These are phyloP conservation scores for Pseudoneurospora amorphoporcata DNA, from an alignment of 495 filamentous ascomycete genomes.

Conservation along the genomic window DNA sequence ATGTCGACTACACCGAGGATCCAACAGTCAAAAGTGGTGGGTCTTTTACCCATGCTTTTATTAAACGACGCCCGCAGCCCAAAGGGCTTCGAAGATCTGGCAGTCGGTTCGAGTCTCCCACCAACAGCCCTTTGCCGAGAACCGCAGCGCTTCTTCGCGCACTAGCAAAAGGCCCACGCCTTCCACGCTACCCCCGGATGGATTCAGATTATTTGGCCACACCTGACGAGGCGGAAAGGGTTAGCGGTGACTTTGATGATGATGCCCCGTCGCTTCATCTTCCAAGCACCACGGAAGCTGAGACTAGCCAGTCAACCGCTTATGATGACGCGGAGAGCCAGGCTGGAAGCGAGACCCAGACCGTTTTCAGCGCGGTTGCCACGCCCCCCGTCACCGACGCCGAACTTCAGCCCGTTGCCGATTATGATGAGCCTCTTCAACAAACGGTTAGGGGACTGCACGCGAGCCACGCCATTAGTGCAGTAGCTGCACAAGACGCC, in stretches of 20 bases:
- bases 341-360: constrained; percentile 33
- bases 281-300: constrained; percentile 28
- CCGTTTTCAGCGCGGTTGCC: constrained; percentile 43
- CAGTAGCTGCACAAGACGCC: constrained; percentile 65
- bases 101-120: constrained; percentile 26
- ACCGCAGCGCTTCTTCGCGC: constrained; percentile 25
- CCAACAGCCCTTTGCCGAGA: constrained; percentile 14
- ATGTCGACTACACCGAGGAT: neutral
- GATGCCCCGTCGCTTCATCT: constrained; percentile 8
- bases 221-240: constrained; percentile 35
- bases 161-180: constrained; percentile 18
- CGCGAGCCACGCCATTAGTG: constrained; percentile 45
- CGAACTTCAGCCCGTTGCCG: constrained; percentile 39
- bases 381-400: constrained; percentile 47
- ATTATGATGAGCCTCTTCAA: constrained; percentile 33
- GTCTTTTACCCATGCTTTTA: neutral
- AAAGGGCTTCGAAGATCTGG: constrained; percentile 13
- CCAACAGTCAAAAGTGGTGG: neutral
- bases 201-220: constrained; percentile 33
- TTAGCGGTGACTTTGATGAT: constrained; percentile 13
- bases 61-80: neutral
- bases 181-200: neutral
- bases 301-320: constrained; percentile 35
- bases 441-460: constrained; percentile 26
- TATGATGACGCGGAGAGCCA: constrained; percentile 37